phyloP scores from a whole-genome alignment of 2,329 filamentous ascomycete species.

The Xylaria multiplex region DNA sequence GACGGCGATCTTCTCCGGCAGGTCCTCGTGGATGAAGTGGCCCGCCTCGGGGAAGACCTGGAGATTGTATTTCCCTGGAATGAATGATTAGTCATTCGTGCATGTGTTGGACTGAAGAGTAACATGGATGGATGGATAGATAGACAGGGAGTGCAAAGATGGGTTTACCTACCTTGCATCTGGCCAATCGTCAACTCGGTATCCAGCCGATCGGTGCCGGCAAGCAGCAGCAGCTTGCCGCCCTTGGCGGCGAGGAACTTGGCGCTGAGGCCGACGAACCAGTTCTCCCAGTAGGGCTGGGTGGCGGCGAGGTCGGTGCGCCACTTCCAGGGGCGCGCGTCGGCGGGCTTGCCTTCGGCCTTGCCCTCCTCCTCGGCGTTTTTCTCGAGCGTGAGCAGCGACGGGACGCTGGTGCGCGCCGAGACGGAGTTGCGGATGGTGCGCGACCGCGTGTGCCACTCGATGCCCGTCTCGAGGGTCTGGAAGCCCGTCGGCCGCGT shows the following conservation, averaged over 20 bases:
- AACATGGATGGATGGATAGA: constrained; percentile 13
- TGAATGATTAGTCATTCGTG: not conserved
- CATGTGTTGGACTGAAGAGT: not conserved
- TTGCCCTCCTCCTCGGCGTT: too few relatives aligned
- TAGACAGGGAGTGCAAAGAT: constrained; percentile 6
- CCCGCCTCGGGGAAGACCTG: constrained; percentile 95
- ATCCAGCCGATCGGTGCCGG: constrained; percentile 49
- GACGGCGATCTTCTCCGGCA: constrained; percentile 87
- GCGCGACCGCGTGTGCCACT: constrained; percentile 91
- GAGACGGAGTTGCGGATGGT: constrained; percentile 85
- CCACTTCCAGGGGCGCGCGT: constrained; percentile 77
- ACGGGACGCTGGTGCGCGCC: constrained; percentile 88
- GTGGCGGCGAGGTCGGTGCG: constrained; percentile 84
- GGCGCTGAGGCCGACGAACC: constrained; percentile 87
- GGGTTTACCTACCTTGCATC: constrained; percentile 51
- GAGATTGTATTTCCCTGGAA: constrained; percentile 86
- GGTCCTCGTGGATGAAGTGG: constrained; percentile 96
- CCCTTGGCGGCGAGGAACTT: constrained; percentile 86
- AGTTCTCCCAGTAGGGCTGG: constrained; percentile 91
- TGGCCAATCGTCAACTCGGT: constrained; percentile 52
- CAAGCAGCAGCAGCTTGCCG: constrained; percentile 49
- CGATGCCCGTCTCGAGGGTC: constrained; percentile 81
- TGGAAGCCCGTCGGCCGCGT: constrained; percentile 82
- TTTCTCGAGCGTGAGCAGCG: constrained; percentile 65
- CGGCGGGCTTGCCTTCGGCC: constrained; percentile 31